These are phyloP conservation scores for Fusarium floridanum DNA, from an alignment of 2,329 filamentous ascomycete genomes.

Conservation along the genomic window DNA sequence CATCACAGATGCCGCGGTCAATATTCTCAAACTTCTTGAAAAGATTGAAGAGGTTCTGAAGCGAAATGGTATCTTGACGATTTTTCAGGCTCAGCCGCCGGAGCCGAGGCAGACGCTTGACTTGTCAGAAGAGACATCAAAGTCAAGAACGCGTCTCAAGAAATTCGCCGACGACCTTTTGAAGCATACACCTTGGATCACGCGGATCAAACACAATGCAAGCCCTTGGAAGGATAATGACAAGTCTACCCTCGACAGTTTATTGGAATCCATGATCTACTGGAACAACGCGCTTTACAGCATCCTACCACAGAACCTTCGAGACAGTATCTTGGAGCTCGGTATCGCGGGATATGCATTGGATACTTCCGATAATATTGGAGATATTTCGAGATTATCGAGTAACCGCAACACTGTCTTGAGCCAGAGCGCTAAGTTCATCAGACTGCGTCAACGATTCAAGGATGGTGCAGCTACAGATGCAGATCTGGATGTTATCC, in stretches of 20 bases:
- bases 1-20: neutral
- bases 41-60: neutral
- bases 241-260: neutral
- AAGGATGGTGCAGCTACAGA: neutral
- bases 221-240: constrained; percentile 9
- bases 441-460: neutral
- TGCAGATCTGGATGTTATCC: rapidly evolving
- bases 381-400: neutral
- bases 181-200: constrained; percentile 3
- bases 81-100: rapidly evolving
- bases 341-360: constrained; percentile 2
- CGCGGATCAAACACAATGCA: neutral
- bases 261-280: neutral
- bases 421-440: neutral
- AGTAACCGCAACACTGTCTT: neutral
- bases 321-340: neutral
- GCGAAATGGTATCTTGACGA: neutral
- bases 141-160: neutral
- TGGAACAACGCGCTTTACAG: constrained; percentile 6
- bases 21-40: neutral
- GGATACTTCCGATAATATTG: neutral
- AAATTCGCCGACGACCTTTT: neutral
- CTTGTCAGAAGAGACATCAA: rapidly evolving
- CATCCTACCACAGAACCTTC: neutral
- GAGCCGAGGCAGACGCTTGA: rapidly evolving